These are phyloP conservation scores for Suillus americanus DNA, from an alignment of 768 basidiomycete species.

Conservation along the genomic window DNA sequence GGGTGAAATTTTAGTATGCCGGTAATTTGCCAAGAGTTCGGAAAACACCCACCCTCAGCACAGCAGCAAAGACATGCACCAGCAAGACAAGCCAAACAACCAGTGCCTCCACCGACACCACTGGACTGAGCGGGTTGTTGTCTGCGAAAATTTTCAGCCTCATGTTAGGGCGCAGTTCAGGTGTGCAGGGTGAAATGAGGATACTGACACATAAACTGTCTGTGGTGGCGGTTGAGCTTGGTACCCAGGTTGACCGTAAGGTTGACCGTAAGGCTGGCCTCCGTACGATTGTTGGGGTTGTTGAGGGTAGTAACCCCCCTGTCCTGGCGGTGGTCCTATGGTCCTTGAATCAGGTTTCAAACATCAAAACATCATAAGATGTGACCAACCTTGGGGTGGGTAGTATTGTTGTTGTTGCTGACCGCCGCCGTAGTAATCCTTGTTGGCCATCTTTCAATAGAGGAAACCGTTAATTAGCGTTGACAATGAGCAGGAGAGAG, in stretches of 20 bases:
- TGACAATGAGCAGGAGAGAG: slow-evolving; percentile 8
- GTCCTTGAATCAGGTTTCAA: slow-evolving; percentile 6
- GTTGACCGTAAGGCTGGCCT: slow-evolving; percentile 41
- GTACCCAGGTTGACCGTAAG: slow-evolving; percentile 38
- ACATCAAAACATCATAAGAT: not conserved
- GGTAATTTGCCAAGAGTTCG: slow-evolving; percentile 3
- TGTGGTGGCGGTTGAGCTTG: slow-evolving; percentile 75
- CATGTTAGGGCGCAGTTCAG: not conserved
- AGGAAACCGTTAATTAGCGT: slow-evolving; percentile 7
- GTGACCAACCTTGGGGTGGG: slow-evolving; percentile 47
- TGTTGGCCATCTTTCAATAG: slow-evolving; percentile 57
- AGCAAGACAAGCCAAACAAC: slow-evolving; percentile 49
- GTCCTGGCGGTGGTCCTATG: slow-evolving; percentile 54
- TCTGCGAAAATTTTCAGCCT: slow-evolving; percentile 20
- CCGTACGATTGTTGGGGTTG: slow-evolving; percentile 74
- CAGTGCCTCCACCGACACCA: slow-evolving; percentile 32
- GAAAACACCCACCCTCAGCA: slow-evolving; percentile 41
- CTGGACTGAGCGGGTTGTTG: slow-evolving; percentile 41
- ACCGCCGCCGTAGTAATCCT: slow-evolving; percentile 65
- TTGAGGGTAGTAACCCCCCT: slow-evolving; percentile 73
- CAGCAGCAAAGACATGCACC: slow-evolving; percentile 51
- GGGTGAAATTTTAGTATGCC: not conserved
- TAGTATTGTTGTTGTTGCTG: slow-evolving; percentile 41
- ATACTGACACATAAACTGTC: slow-evolving; percentile 74
- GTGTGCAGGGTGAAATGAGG: not conserved